A percentile compares a stretch with the other conserved stretches of the same genome.
These are phyloP conservation scores for Colletotrichum coccodes DNA, from an alignment of 2,329 filamentous ascomycete species.

Conservation along the genomic window DNA sequence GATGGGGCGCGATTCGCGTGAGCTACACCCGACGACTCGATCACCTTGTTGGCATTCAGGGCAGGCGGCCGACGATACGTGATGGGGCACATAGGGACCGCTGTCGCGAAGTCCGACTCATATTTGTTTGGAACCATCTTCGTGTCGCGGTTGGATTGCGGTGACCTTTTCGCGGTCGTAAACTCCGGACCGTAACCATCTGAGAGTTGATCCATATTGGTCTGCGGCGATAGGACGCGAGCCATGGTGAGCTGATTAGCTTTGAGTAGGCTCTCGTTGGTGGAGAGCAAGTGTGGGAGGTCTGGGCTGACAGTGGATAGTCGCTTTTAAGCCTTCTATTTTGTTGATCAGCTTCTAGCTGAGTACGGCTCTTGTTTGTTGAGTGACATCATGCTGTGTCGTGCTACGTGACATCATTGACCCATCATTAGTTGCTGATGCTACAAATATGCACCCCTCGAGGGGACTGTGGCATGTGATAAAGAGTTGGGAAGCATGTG, in stretches of 20 bases:
- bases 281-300: not conserved
- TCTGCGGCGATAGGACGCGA: not conserved
- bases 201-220: not conserved
- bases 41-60: not conserved
- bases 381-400: constrained; percentile 4
- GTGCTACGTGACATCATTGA: not conserved
- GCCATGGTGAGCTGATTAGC: not conserved
- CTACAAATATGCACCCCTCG: not conserved
- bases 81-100: not conserved
- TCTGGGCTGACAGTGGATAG: not conserved
- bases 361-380: not conserved
- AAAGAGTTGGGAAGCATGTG: not conserved
- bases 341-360: not conserved
- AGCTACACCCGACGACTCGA: constrained; percentile 13
- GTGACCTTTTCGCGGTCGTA: not conserved
- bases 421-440: too few relatives aligned
- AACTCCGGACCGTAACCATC: not conserved
- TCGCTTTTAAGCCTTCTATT: not conserved
- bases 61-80: constrained; percentile 15
- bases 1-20: constrained; percentile 22
- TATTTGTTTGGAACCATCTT: not conserved
- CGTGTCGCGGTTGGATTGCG: not conserved
- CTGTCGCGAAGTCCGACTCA: constrained; percentile 3
- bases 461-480: not conserved
- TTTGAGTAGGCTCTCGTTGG: not conserved